Percentiles rank a stretch among this genome's conserved stretches.
phyloP scores from a whole-genome alignment of 2,329 filamentous ascomycete species.

The Tolypocladium tundrense region DNA sequence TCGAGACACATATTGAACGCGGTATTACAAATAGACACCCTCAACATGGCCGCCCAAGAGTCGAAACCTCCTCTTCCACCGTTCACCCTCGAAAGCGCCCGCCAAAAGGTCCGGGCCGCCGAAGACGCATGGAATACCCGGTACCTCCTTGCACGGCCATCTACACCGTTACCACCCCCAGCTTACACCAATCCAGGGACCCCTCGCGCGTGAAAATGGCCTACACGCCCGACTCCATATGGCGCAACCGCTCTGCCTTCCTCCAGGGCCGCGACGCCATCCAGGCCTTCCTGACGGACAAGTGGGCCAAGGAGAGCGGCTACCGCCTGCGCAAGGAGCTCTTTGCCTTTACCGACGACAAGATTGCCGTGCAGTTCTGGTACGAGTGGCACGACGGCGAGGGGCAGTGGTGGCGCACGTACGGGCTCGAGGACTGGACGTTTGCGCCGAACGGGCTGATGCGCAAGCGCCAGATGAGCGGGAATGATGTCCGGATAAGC shows the following conservation, averaged over 20 bases:
- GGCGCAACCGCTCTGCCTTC: conserved; percentile 69
- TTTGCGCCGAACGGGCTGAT: conserved; percentile 61
- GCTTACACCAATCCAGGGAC: conserved; percentile 35
- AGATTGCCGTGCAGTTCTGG: conserved; percentile 85
- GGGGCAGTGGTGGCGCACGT: conserved; percentile 79
- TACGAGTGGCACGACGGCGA: conserved; percentile 65
- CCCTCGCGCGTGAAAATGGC: conserved; percentile 56
- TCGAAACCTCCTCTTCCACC: conserved; percentile 48
- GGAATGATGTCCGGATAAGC: conserved; percentile 55
- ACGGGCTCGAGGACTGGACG: conserved; percentile 74
- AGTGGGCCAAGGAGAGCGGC: conserved; percentile 62
- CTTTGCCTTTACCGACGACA: conserved; percentile 65
- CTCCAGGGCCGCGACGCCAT: conserved; percentile 59
- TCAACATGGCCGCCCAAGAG: not conserved
- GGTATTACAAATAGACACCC: not conserved
- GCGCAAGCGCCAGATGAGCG: conserved; percentile 68
- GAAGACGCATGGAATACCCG: conserved; percentile 76
- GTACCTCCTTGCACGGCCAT: conserved; percentile 25
- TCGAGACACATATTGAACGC: not conserved
- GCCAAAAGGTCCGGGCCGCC: conserved; percentile 70
- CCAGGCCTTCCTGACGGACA: conserved; percentile 55
- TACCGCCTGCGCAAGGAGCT: conserved; percentile 76
- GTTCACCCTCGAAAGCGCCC: conserved; percentile 62
- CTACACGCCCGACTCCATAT: conserved; percentile 68
- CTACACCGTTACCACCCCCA: conserved; percentile 4